These are phyloP conservation scores for Isabelozyma rhagii DNA, from an alignment of 805 yeast genomes.

Conservation along the genomic window DNA sequence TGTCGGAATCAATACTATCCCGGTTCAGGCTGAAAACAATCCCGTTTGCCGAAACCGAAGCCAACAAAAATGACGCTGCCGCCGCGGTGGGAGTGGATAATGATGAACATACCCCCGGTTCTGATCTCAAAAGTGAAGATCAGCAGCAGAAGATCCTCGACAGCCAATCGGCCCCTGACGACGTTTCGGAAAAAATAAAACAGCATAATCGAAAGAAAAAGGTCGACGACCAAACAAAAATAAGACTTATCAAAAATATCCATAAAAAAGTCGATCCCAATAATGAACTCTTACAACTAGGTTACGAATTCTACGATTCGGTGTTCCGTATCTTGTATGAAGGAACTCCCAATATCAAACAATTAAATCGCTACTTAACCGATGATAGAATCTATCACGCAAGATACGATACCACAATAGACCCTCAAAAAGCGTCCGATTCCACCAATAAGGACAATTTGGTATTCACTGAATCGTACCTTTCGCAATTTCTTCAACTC, in stretches of 20 bases:
- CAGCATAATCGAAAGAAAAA: neutral
- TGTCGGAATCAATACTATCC: neutral
- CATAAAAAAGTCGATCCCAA: conserved; percentile 6
- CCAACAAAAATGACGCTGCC: neutral
- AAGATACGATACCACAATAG: conserved; percentile 37
- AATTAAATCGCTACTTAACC: conserved; percentile 42
- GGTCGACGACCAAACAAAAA: neutral
- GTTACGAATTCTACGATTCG: conserved; percentile 40
- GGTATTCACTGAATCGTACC: conserved; percentile 51
- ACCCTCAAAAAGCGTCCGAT: conserved; percentile 22
- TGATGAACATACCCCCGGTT: neutral
- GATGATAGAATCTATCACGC: conserved; percentile 53
- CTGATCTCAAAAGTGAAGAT: neutral
- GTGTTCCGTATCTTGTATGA: conserved; percentile 40
- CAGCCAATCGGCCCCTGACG: neutral
- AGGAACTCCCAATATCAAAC: conserved; percentile 44
- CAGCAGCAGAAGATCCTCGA: neutral
- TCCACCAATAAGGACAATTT: conserved; percentile 16
- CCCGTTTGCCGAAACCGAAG: conserved; percentile 10
- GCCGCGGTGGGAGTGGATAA: neutral
- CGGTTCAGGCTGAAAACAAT: conserved; percentile 6
- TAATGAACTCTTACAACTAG: conserved; percentile 17
- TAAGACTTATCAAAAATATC: neutral
- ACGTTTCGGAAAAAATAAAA: neutral
- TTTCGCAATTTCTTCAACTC: conserved; percentile 48